These are phyloP conservation scores for Coccomyxa subellipsoidea DNA, from an alignment of 163 green algal species.

Conservation along the genomic window DNA sequence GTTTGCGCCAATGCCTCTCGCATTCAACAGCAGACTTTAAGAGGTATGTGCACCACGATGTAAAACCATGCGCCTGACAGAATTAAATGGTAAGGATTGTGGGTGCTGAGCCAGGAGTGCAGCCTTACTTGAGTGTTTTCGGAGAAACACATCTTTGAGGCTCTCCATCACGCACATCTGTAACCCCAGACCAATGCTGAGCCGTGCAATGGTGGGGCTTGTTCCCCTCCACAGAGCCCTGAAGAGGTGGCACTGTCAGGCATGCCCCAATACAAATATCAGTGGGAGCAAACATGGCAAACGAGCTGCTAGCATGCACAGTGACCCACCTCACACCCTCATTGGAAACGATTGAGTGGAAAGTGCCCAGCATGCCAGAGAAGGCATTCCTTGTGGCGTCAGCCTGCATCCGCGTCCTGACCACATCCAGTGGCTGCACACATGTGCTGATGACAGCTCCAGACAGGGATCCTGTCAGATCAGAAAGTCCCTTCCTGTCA, in stretches of 20 bases:
- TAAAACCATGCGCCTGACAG: too few relatives aligned
- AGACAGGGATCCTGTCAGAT: slow-evolving; percentile 49
- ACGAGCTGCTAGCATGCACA: too few relatives aligned
- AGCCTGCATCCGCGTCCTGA: slow-evolving; percentile 85
- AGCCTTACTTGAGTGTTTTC: too few relatives aligned
- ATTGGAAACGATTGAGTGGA: slow-evolving; percentile 24
- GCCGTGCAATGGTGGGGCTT: slow-evolving; percentile 69
- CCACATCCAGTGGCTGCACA: slow-evolving; percentile 86
- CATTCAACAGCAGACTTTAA: too few relatives aligned
- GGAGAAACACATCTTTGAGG: slow-evolving; percentile 48
- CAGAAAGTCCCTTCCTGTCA: background rate
- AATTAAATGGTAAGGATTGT: too few relatives aligned
- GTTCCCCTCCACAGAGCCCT: slow-evolving; percentile 73
- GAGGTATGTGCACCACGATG: too few relatives aligned
- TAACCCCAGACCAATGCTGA: slow-evolving; percentile 71
- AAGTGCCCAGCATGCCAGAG: slow-evolving; percentile 22
- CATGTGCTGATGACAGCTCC: slow-evolving; percentile 67
- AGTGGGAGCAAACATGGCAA: too few relatives aligned
- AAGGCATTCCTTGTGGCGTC: slow-evolving; percentile 55
- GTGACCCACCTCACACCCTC: slow-evolving; percentile 12
- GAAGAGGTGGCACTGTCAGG: slow-evolving; percentile 20
- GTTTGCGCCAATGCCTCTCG: too few relatives aligned
- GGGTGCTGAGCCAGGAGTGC: too few relatives aligned
- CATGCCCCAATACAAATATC: background rate
- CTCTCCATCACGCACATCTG: slow-evolving; percentile 83